phyloP scores from a whole-genome alignment of 441 rosid genomes.

The Bocquillonia castaneifolia region DNA sequence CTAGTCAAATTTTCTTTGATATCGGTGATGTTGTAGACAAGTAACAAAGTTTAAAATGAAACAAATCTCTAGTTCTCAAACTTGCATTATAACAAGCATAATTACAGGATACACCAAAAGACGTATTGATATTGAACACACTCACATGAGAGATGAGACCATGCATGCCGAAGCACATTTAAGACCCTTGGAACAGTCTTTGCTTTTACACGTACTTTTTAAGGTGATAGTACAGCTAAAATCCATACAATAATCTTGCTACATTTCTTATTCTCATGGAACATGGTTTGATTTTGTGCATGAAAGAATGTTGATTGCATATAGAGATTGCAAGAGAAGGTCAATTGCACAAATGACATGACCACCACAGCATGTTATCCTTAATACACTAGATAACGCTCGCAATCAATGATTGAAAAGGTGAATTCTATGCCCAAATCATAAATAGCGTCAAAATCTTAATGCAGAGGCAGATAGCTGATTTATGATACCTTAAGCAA shows the following conservation, averaged over 20 bases:
- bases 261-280: background rate
- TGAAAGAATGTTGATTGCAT: background rate
- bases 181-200: background rate
- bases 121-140: background rate
- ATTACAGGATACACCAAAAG: background rate
- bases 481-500: slow-evolving; percentile 59
- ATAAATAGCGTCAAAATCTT: background rate
- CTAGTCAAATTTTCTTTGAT: background rate
- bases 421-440: background rate
- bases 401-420: background rate
- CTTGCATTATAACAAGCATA: background rate
- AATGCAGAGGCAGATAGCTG: background rate
- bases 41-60: background rate
- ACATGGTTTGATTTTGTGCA: background rate
- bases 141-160: too few species aligned
- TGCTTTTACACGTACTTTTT: background rate
- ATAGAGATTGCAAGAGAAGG: background rate
- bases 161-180: background rate
- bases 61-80: background rate
- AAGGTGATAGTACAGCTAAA: slow-evolving; percentile 1
- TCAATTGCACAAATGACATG: background rate
- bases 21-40: background rate
- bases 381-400: slow-evolving; percentile 6
- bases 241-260: background rate
- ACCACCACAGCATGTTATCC: too few species aligned